Evolutionary conservation across 2,329 filamentous ascomycete genomes (phyloP), one percentile per base, ranked within the genome.

Genomic region (Fusarium domesticum): DNA sequence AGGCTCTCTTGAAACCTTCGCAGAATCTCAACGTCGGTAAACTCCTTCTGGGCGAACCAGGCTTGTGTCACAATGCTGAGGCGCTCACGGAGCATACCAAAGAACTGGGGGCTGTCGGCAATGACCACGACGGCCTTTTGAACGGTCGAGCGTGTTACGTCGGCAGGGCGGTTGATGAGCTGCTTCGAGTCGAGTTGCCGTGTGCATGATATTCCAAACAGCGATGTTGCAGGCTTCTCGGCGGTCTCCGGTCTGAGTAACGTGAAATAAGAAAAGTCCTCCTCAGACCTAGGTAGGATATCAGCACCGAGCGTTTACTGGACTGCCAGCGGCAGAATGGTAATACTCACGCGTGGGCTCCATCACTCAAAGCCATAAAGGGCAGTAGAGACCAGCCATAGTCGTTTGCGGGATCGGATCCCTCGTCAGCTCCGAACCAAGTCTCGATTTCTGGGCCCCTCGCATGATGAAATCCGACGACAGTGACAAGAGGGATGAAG

Each of bases 231-330:
- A 6, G 84, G 80, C 25, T 71, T 64, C 16, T 66, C 59, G 39
- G 68, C 69, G 51, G 70, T 75, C 42, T 75, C 76, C 36, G 84
- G 81, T 20, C 82, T 81, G 46, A 89, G 77, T 39, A 98, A 82
- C 7, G 92, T 97, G 67, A 98, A 98, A 72, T 98, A 98, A 39
- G 91, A 96, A 73, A 97, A 98, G 70, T 97, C 93, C 70, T 98
- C 93, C 45, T 85, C 86, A 17, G 88, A 84, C 43, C 88, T 93
- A 60, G 90, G 58, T 19, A 15, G 25, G 28, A 30, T 42, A 46
- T 59, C 41, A 58, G 56, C 44, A 45, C 39, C 32, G 20, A 46
- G 15, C 14, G 10, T 39, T 39, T 16, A 33, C 25, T 25, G 31
- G 34, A 17, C 19, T 28, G 6, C 33, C 19, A 28, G 32, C 34